Percentiles rank a stretch among this genome's conserved stretches.
Conservation (phyloP, 2,329 filamentous ascomycete genomes). For the Dothideomycetes sp. region DNA sequence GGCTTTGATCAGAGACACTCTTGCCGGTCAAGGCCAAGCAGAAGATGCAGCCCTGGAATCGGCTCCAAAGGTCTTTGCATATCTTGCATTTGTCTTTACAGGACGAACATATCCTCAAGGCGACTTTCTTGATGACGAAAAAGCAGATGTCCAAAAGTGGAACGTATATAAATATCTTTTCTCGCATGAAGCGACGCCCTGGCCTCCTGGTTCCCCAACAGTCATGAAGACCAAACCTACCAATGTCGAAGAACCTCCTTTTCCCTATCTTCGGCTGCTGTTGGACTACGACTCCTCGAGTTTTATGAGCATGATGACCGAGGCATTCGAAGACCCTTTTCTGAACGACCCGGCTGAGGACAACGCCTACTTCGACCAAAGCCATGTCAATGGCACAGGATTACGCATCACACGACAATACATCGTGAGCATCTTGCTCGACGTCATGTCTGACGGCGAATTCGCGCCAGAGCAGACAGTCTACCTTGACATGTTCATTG, state of each 20-base stretch:
- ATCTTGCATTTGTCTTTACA: constrained; percentile 84
- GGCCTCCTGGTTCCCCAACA: constrained; percentile 47
- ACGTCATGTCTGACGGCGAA: constrained; percentile 72
- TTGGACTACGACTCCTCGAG: constrained; percentile 83
- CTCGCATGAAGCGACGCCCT: constrained; percentile 66
- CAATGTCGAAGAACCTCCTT: constrained; percentile 57
- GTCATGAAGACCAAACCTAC: constrained; percentile 37
- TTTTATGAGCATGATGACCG: constrained; percentile 90
- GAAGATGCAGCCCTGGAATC: constrained; percentile 39
- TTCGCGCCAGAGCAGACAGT: constrained; percentile 78
- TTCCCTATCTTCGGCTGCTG: constrained; percentile 75
- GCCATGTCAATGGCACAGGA: constrained; percentile 18
- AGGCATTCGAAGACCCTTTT: constrained; percentile 92
- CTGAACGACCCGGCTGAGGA: constrained; percentile 69
- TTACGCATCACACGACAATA: constrained; percentile 66
- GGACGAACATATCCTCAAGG: constrained; percentile 87
- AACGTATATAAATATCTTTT: constrained; percentile 92
- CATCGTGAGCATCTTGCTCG: constrained; percentile 78
- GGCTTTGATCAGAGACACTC: constrained; percentile 48
- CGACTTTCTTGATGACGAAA: constrained; percentile 60
- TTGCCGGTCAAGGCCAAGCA: constrained; percentile 53
- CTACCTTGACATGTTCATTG: constrained; percentile 97
- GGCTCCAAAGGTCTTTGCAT: constrained; percentile 87
- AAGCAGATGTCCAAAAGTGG: constrained; percentile 68
- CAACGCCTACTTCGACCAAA: constrained; percentile 43